phyloP scores from a whole-genome alignment of 2,329 filamentous ascomycete genomes.

The Orbilia oligospora region DNA sequence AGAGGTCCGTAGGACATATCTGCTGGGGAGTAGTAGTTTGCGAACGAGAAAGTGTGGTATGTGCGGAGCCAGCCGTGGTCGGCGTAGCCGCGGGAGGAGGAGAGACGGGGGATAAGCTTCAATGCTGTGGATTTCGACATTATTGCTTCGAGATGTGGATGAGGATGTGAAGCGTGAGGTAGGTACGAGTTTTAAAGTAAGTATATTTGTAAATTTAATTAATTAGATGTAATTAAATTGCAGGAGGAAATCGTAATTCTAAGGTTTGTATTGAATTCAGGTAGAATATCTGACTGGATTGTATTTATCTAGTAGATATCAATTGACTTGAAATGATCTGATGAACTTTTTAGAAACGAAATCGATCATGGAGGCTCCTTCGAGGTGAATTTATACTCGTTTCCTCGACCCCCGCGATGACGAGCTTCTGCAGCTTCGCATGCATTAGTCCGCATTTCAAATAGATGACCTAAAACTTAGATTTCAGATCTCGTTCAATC shows the following conservation, averaged over 20 bases:
- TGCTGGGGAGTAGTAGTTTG: slow-evolving; percentile 77
- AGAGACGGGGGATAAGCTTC: slow-evolving; percentile 80
- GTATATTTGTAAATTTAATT: background rate
- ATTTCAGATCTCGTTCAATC: slow-evolving; percentile 1
- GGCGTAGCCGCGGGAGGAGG: slow-evolving; percentile 79
- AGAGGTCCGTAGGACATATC: slow-evolving; percentile 81
- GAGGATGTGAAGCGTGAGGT: no score
- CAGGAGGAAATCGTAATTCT: background rate
- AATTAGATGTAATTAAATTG: background rate
- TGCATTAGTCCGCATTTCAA: slow-evolving; percentile 55
- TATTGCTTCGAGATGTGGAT: background rate
- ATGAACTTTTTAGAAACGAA: slow-evolving; percentile 41
- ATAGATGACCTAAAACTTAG: slow-evolving; percentile 51
- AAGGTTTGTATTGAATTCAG: background rate
- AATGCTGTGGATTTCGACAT: slow-evolving; percentile 58
- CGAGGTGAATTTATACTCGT: slow-evolving; percentile 50
- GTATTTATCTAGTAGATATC: slow-evolving; percentile 25
- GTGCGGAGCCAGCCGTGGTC: slow-evolving; percentile 91
- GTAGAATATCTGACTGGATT: slow-evolving; percentile 17
- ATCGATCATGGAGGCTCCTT: slow-evolving; percentile 41
- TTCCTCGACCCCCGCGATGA: slow-evolving; percentile 22
- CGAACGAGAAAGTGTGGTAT: slow-evolving; percentile 89
- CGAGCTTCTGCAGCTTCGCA: slow-evolving; percentile 19
- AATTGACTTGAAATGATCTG: slow-evolving; percentile 12
- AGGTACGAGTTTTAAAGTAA: background rate